Percentiles rank a stretch among this genome's conserved stretches.
phyloP scores from a whole-genome alignment of 2,329 filamentous ascomycete genomes.

The Botrytis porri region DNA sequence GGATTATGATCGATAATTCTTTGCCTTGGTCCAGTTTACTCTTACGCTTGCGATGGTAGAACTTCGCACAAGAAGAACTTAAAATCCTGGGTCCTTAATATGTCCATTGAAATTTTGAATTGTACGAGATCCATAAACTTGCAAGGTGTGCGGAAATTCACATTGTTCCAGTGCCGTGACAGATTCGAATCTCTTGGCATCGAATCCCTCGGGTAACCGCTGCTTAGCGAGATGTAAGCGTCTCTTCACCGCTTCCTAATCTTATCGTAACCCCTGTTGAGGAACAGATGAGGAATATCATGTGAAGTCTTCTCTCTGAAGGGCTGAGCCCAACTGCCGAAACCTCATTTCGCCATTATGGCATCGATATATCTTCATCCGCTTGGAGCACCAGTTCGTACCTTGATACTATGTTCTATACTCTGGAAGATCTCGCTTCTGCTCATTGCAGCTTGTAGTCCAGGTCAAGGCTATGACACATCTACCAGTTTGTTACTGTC shows the following conservation, averaged over 20 bases:
- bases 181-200: neutral
- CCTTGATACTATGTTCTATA: conserved; percentile 46
- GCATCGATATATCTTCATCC: conserved; percentile 11
- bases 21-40: neutral
- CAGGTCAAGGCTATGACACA: conserved; percentile 71
- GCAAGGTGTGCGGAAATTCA: conserved; percentile 6
- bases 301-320: conserved; percentile 18
- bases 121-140: neutral
- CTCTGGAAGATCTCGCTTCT: conserved; percentile 68
- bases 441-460: conserved; percentile 55
- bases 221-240: neutral
- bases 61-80: neutral
- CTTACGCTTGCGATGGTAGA: neutral
- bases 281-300: conserved; percentile 5
- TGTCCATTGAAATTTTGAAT: neutral
- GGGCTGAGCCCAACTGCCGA: conserved; percentile 11
- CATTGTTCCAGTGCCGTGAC: neutral
- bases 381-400: conserved; percentile 28
- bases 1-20: neutral
- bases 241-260: conserved; percentile 14
- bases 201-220: neutral
- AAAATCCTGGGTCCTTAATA: neutral
- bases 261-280: conserved; percentile 12
- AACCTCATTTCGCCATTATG: conserved; percentile 14
- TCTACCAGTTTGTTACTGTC: conserved; percentile 57